Evolutionary conservation across 495 filamentous ascomycete genomes (phyloP).

Genomic region (Elaphomyces granulatus): DNA sequence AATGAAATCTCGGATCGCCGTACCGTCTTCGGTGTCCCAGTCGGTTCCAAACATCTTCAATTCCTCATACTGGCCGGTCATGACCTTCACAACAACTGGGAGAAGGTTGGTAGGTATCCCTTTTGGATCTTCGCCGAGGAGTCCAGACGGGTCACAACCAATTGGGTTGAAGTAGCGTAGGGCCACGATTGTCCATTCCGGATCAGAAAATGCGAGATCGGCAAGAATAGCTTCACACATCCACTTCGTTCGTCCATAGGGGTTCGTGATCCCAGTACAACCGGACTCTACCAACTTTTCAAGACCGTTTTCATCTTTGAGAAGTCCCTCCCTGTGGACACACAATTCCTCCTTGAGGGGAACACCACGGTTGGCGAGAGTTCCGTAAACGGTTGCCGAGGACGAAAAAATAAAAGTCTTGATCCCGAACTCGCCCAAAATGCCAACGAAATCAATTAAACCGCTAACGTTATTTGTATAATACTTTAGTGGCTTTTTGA

Average conservation of each 20-base stretch:
- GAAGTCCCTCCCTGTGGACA: conserved; percentile 23
- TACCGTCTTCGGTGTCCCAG: conserved; percentile 51
- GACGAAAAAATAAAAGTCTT: conserved; percentile 54
- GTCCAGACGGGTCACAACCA: conserved; percentile 47
- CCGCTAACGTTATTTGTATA: conserved; percentile 54
- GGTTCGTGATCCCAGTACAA: conserved; percentile 43
- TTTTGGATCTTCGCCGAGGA: conserved; percentile 51
- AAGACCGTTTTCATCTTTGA: conserved; percentile 18
- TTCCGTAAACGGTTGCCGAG: conserved; percentile 52
- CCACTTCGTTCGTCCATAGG: conserved; percentile 53
- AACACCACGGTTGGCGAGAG: conserved; percentile 34
- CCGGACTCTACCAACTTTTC: conserved; percentile 24
- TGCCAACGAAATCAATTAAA: conserved; percentile 42
- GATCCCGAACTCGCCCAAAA: conserved; percentile 42
- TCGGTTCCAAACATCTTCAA: conserved; percentile 48
- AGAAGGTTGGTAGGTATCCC: conserved; percentile 48
- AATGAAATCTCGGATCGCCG: conserved; percentile 43
- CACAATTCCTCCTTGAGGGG: conserved; percentile 47
- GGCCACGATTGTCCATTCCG: conserved; percentile 45
- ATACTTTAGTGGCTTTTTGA: conserved; percentile 42
- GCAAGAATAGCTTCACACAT: conserved; percentile 52
- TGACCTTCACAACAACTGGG: conserved; percentile 44
- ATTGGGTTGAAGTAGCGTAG: conserved; percentile 57
- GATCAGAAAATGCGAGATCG: conserved; percentile 42
- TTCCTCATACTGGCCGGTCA: conserved; percentile 37